Percentiles rank a stretch among this genome's conserved stretches.
Conservation (phyloP, 768 basidiomycete species). For the Neoboletus subvelutipes region DNA sequence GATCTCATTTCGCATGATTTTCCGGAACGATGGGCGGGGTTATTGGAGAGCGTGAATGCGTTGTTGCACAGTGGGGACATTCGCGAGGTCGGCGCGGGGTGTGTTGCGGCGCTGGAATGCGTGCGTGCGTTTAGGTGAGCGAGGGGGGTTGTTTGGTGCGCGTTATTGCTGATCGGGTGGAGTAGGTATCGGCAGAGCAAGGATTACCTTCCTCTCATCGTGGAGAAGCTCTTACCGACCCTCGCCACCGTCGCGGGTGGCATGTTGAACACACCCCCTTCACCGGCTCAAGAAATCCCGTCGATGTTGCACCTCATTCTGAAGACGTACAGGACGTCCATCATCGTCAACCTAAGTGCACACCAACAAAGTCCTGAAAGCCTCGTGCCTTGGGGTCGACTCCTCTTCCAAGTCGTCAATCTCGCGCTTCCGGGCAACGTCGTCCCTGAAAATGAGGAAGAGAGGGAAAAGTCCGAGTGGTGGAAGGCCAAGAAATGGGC, state of each 20-base stretch:
- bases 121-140: conserved; percentile 53
- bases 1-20: conserved; percentile 75
- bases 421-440: conserved; percentile 62
- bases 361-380: conserved; percentile 77
- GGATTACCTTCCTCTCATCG: conserved; percentile 57
- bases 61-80: conserved; percentile 65
- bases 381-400: conserved; percentile 83
- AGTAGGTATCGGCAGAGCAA: conserved; percentile 66
- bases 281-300: conserved; percentile 66
- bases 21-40: conserved; percentile 69
- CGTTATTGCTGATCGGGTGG: conserved; percentile 38
- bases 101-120: conserved; percentile 74
- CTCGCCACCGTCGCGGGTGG: conserved; percentile 72
- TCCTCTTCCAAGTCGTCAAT: conserved; percentile 80
- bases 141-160: neutral
- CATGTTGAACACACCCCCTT: conserved; percentile 64
- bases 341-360: conserved; percentile 65
- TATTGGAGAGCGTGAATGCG: conserved; percentile 65
- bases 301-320: conserved; percentile 83
- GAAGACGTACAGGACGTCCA: conserved; percentile 83
- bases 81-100: conserved; percentile 77
- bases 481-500: conserved; percentile 96
- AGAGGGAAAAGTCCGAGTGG: conserved; percentile 79
- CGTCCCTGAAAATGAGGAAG: conserved; percentile 71
- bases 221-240: conserved; percentile 66